Evolutionary conservation across 2,329 filamentous ascomycete species (phyloP).

Genomic region (Pseudopithomyces chartarum): DNA sequence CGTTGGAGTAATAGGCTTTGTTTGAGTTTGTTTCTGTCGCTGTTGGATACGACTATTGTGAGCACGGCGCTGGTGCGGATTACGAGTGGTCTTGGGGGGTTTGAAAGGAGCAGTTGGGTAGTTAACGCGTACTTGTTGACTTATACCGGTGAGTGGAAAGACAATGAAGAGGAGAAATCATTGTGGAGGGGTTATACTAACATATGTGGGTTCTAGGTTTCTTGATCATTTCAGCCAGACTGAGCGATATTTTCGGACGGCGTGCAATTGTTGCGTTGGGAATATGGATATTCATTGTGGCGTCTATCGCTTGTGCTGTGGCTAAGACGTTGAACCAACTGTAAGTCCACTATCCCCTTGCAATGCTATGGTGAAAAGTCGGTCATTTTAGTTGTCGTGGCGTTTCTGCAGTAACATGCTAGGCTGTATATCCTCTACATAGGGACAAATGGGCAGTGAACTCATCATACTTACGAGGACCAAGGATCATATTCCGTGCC

Average conservation of each 20-base stretch:
- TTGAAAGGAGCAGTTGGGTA: background rate
- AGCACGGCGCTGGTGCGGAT: slow-evolving; percentile 3
- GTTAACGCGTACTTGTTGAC: background rate
- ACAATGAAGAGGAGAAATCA: background rate
- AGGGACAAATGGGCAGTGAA: background rate
- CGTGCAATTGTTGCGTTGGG: slow-evolving; percentile 26
- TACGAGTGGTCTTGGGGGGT: background rate
- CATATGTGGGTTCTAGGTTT: slow-evolving; percentile 25
- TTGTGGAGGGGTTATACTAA: background rate
- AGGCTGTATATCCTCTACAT: background rate
- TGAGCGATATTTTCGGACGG: slow-evolving; percentile 40
- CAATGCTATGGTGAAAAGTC: too few species aligned
- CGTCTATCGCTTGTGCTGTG: slow-evolving; percentile 37
- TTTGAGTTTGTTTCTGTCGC: background rate
- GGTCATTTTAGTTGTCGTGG: too few species aligned
- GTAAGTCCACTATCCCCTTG: slow-evolving; percentile 2
- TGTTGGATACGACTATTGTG: slow-evolving; percentile 6
- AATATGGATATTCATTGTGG: slow-evolving; percentile 32
- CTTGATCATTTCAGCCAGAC: slow-evolving; percentile 38
- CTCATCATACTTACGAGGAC: background rate
- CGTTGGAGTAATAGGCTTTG: background rate
- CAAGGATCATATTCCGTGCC: slow-evolving; percentile 30
- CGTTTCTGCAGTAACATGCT: background rate
- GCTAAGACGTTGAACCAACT: slow-evolving; percentile 36
- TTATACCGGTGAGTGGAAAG: background rate